Conservation (phyloP, 23 red algal species). For the Pyropia haitanensis region DNA sequence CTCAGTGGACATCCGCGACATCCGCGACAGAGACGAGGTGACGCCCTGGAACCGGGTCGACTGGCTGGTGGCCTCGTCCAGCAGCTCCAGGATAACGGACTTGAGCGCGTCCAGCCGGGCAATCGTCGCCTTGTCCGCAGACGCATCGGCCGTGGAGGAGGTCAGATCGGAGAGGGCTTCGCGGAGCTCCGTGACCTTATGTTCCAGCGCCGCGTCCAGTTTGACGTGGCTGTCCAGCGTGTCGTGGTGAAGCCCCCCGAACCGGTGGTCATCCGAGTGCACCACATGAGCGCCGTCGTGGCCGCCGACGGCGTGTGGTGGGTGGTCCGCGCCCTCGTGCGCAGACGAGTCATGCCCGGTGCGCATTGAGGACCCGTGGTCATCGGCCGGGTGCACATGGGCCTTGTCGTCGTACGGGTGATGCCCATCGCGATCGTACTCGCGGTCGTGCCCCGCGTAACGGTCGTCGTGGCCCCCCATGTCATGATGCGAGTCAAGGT, state of each 20-base stretch:
- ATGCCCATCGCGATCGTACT: background rate
- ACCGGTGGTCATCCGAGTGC: conserved; percentile 6
- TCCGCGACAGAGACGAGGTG: conserved; percentile 8
- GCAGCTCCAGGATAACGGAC: conserved; percentile 27
- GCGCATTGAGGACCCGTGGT: background rate
- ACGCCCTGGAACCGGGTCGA: conserved; percentile 17
- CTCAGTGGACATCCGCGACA: conserved; percentile 35
- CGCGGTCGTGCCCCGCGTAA: background rate
- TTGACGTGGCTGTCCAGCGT: conserved; percentile 13
- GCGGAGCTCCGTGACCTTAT: conserved; percentile 38
- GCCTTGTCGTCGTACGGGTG: background rate
- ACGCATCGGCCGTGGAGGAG: conserved; percentile 8
- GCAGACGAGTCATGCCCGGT: background rate
- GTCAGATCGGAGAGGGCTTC: conserved; percentile 21
- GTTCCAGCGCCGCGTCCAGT: conserved; percentile 9
- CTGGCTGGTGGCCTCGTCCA: conserved; percentile 30
- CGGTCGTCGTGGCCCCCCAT: background rate
- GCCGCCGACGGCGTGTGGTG: too few relatives aligned
- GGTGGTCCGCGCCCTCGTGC: too few relatives aligned
- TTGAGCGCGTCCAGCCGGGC: conserved; percentile 18
- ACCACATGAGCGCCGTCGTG: conserved; percentile 7
- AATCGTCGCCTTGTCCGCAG: conserved; percentile 19
- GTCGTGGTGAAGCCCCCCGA: conserved; percentile 5
- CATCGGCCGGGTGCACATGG: background rate
- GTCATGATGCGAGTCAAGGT: conserved; percentile 3